A percentile compares a stretch with the other conserved stretches of the same genome.
These are phyloP conservation scores for Zarea fungicola DNA, from an alignment of 2,329 filamentous ascomycete species.

Conservation along the genomic window DNA sequence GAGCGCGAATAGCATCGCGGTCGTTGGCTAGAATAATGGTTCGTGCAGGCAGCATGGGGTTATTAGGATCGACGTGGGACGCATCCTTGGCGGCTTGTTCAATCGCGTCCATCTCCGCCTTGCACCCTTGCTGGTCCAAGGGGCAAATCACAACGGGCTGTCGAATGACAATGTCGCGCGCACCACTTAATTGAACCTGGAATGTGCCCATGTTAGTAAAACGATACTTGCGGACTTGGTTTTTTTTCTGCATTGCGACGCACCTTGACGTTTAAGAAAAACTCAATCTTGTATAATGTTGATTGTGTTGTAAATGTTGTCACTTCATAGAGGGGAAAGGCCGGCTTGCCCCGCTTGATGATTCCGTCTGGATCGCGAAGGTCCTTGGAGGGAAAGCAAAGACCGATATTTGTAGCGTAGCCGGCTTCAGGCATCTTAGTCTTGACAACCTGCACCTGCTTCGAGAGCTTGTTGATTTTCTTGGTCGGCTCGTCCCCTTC, in stretches of 20 bases:
- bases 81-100: slow-evolving; percentile 94
- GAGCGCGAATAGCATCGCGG: slow-evolving; percentile 54
- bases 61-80: slow-evolving; percentile 77
- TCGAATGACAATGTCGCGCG: slow-evolving; percentile 80
- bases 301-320: slow-evolving; percentile 90
- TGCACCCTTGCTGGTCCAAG: slow-evolving; percentile 90
- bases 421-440: slow-evolving; percentile 85
- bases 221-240: neutral
- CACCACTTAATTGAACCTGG: slow-evolving; percentile 81
- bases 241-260: too few relatives aligned
- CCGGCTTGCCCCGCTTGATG: slow-evolving; percentile 75
- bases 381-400: slow-evolving; percentile 88
- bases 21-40: slow-evolving; percentile 78
- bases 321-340: slow-evolving; percentile 84
- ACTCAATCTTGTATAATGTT: slow-evolving; percentile 96
- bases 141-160: slow-evolving; percentile 96
- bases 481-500: slow-evolving; percentile 92
- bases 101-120: slow-evolving; percentile 98
- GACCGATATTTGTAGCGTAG: slow-evolving; percentile 85
- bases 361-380: slow-evolving; percentile 82
- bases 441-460: slow-evolving; percentile 75
- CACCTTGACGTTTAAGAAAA: slow-evolving; percentile 92
- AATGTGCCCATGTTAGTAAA: slow-evolving; percentile 15
- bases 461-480: slow-evolving; percentile 81
- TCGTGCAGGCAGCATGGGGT: slow-evolving; percentile 85